These are phyloP conservation scores for Leccinum broughii DNA, from an alignment of 768 basidiomycete genomes.

Conservation along the genomic window DNA sequence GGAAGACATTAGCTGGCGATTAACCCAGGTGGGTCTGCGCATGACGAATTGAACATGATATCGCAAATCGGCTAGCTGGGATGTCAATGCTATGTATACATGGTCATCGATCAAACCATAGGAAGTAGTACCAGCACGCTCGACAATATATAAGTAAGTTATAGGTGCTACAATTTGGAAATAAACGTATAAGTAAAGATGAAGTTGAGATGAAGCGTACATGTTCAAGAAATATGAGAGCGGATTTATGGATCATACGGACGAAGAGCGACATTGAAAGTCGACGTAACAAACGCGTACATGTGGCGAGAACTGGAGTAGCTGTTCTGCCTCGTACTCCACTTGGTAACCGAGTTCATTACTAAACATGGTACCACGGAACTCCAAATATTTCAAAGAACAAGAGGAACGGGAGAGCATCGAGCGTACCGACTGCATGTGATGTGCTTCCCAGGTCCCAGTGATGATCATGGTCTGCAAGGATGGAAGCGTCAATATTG, in stretches of 20 bases:
- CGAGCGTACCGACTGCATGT: background rate
- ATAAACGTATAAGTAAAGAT: background rate
- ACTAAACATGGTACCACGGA: background rate
- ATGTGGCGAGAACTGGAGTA: background rate
- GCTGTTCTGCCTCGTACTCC: background rate
- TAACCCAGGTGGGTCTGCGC: no score
- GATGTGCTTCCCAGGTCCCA: background rate
- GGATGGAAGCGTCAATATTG: background rate
- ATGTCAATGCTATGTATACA: background rate
- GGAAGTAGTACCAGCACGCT: background rate
- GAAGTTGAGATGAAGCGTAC: background rate
- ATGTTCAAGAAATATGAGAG: background rate
- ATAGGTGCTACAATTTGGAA: background rate
- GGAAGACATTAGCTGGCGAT: background rate
- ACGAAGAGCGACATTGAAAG: background rate
- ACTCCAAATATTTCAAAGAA: constrained; percentile 1
- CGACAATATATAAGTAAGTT: background rate
- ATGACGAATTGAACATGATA: background rate
- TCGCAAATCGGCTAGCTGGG: background rate
- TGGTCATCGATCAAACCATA: background rate
- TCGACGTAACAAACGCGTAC: background rate
- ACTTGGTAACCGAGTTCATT: background rate
- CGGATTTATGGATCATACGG: background rate
- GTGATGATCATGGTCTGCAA: background rate
- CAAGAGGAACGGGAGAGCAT: background rate